Conservation (phyloP, 140 eudicot genomes). For the Anethum foeniculum region DNA sequence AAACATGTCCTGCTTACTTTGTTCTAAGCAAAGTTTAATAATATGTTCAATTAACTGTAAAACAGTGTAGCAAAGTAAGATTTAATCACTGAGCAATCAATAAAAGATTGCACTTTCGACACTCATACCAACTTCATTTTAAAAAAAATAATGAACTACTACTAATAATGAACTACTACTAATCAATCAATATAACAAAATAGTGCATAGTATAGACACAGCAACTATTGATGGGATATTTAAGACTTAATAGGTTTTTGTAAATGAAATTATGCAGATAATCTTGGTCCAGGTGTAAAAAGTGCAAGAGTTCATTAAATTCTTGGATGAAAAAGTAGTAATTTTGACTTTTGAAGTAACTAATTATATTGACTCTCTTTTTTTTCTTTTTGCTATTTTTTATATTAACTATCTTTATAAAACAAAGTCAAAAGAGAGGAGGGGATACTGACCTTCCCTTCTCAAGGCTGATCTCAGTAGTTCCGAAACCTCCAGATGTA, state of each 20-base stretch:
- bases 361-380: too few species aligned
- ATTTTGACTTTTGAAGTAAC: too few species aligned
- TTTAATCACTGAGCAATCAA: neutral
- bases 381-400: too few species aligned
- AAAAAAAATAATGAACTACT: neutral
- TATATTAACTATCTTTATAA: too few species aligned
- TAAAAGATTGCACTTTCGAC: neutral
- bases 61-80: neutral
- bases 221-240: neutral
- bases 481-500: slow-evolving; percentile 1
- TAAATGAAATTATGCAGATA: too few species aligned
- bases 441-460: slow-evolving; percentile 17
- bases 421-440: too few species aligned
- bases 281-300: too few species aligned
- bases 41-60: neutral
- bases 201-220: neutral
- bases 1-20: neutral
- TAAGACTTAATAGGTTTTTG: too few species aligned
- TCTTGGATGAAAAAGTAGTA: neutral
- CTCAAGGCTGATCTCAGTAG: slow-evolving; percentile 6
- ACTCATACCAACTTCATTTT: neutral
- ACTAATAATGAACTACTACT: neutral
- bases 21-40: neutral
- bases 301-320: neutral
- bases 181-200: neutral